Evolutionary conservation across 192 early-diverging fungal species (phyloP).

Genomic region (Coemansia sp.): DNA sequence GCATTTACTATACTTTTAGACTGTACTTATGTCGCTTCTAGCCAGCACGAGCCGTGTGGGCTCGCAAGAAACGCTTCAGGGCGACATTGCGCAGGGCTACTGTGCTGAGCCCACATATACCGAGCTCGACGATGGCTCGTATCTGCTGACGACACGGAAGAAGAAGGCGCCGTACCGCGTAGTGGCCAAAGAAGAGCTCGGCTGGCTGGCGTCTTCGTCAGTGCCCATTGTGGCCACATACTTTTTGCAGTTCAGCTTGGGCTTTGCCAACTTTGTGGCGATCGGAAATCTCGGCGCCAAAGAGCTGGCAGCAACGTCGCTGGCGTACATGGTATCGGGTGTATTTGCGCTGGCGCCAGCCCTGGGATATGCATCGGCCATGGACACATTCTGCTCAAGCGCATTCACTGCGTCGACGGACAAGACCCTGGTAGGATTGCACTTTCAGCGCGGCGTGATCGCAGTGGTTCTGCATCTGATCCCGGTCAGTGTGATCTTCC

Average conservation of each 20-base stretch:
- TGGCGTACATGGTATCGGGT: slow-evolving; percentile 57
- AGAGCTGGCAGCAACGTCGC: slow-evolving; percentile 65
- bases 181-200: slow-evolving; percentile 29
- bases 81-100: neutral
- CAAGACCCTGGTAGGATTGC: slow-evolving; percentile 62
- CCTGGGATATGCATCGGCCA: slow-evolving; percentile 64
- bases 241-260: slow-evolving; percentile 64
- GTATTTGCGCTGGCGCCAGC: slow-evolving; percentile 58
- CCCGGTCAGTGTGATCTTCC: slow-evolving; percentile 72
- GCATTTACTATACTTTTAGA: neutral
- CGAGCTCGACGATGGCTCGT: slow-evolving; percentile 4
- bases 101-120: slow-evolving; percentile 1
- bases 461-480: slow-evolving; percentile 69
- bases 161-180: slow-evolving; percentile 21
- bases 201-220: slow-evolving; percentile 36
- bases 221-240: slow-evolving; percentile 61
- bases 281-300: slow-evolving; percentile 63
- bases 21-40: slow-evolving; percentile 7
- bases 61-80: slow-evolving; percentile 27
- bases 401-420: slow-evolving; percentile 65
- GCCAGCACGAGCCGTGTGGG: slow-evolving; percentile 18
- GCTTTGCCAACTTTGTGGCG: slow-evolving; percentile 62
- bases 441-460: slow-evolving; percentile 76
- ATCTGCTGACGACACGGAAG: slow-evolving; percentile 10
- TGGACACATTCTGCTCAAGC: slow-evolving; percentile 72